A percentile compares a stretch with the other conserved stretches of the same genome.
phyloP scores from a whole-genome alignment of 1,284 basidiomycete genomes.

The Cutaneotrichosporon arboriforme region DNA sequence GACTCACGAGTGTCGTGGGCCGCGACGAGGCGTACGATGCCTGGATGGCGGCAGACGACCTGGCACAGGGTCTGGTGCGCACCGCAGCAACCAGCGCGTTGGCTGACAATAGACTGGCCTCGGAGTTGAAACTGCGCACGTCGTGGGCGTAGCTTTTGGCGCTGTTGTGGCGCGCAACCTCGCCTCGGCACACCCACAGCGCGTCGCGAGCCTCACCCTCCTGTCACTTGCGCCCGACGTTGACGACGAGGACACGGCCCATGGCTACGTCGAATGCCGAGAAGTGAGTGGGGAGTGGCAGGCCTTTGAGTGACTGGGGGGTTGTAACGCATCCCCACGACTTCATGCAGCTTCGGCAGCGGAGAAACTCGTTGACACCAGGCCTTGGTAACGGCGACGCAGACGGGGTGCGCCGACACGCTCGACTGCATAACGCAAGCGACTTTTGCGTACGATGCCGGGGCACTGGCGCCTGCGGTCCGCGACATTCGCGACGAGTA shows the following conservation, averaged over 20 bases:
- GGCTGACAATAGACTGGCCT: slow-evolving; percentile 2
- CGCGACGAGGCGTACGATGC: slow-evolving; percentile 9
- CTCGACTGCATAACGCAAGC: slow-evolving; percentile 21
- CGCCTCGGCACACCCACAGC: slow-evolving; percentile 5
- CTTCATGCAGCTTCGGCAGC: too few relatives aligned
- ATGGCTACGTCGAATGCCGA: slow-evolving; percentile 20
- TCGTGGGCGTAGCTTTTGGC: slow-evolving; percentile 21
- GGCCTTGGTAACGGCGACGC: slow-evolving; percentile 13
- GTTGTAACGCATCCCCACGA: too few relatives aligned
- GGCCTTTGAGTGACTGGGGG: too few relatives aligned
- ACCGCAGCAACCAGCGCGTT: neutral
- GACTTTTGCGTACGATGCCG: slow-evolving; percentile 21
- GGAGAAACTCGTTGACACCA: slow-evolving; percentile 3
- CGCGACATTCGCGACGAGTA: slow-evolving; percentile 22
- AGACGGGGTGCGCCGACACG: slow-evolving; percentile 15
- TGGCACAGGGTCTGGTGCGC: slow-evolving; percentile 15
- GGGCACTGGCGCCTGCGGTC: slow-evolving; percentile 12
- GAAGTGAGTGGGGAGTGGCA: slow-evolving; percentile 20
- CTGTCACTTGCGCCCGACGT: slow-evolving; percentile 12
- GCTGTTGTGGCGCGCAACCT: slow-evolving; percentile 17
- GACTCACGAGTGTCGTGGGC: slow-evolving; percentile 10
- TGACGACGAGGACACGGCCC: slow-evolving; percentile 11
- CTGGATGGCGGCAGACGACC: slow-evolving; percentile 11
- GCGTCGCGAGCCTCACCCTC: slow-evolving; percentile 16
- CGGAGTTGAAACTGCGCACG: slow-evolving; percentile 17